Evolutionary conservation across 257 asterid genomes (phyloP).

Genomic region (Apocynum venetum): DNA sequence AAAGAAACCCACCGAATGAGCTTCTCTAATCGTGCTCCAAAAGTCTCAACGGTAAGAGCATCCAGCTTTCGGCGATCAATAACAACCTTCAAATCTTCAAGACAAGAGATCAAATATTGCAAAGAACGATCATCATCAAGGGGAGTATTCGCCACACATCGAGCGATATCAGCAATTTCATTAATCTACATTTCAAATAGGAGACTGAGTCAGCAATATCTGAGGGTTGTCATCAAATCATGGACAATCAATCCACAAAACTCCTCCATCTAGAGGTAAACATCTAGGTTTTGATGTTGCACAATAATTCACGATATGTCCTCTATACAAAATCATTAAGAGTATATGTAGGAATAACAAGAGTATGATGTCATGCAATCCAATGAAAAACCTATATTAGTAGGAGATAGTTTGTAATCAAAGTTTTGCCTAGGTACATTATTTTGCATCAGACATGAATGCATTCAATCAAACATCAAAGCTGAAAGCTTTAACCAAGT

Average conservation of each 20-base stretch:
- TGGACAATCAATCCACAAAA: background rate
- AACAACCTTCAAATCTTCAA: conserved; percentile 92
- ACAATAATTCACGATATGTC: background rate
- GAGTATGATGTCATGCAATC: background rate
- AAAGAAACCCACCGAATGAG: conserved; percentile 58
- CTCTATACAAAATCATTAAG: background rate
- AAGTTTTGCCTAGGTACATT: background rate
- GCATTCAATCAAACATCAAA: background rate
- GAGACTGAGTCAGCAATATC: background rate
- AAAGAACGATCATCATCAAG: conserved; percentile 79
- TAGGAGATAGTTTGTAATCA: too few species aligned
- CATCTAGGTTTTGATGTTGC: background rate
- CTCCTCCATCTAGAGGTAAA: background rate
- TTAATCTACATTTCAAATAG: conserved; percentile 56
- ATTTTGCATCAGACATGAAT: background rate
- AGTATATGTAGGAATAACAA: background rate
- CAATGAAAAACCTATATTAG: background rate
- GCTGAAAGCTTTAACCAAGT: background rate
- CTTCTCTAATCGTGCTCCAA: conserved; percentile 98
- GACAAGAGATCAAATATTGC: conserved; percentile 83
- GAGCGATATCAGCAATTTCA: conserved; percentile 97
- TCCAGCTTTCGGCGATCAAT: conserved; percentile 81
- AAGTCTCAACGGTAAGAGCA: conserved; percentile 92
- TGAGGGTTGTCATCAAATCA: background rate
- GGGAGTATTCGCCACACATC: conserved; percentile 90